These are phyloP conservation scores for Starmerella sirachaensis DNA, from an alignment of 805 yeast species.

Conservation along the genomic window DNA sequence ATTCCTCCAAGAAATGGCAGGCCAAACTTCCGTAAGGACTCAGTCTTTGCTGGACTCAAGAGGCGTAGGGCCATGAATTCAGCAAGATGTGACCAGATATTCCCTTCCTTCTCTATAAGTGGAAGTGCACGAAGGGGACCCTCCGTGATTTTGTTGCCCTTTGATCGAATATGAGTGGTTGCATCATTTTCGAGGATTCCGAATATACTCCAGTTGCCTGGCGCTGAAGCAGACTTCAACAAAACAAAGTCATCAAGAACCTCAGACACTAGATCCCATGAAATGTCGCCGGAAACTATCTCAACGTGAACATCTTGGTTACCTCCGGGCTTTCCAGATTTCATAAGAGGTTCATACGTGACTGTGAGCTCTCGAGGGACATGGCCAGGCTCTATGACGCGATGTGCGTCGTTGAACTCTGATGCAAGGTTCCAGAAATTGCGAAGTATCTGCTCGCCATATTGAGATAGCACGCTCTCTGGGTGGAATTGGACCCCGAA, in stretches of 20 bases:
- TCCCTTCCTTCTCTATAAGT: neutral
- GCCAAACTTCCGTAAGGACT: constrained; percentile 18
- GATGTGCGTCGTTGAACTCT: constrained; percentile 25
- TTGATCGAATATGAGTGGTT: constrained; percentile 18
- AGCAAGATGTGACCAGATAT: constrained; percentile 12
- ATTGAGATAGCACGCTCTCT: constrained; percentile 73
- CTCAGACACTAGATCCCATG: constrained; percentile 10
- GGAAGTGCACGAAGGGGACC: constrained; percentile 13
- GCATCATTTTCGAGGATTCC: constrained; percentile 37
- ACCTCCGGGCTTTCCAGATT: neutral
- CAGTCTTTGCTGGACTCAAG: constrained; percentile 21
- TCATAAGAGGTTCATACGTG: constrained; percentile 6
- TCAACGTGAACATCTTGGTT: neutral
- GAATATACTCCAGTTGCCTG: constrained; percentile 81
- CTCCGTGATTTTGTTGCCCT: constrained; percentile 9
- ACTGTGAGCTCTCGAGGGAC: constrained; percentile 8
- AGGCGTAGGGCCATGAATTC: constrained; percentile 20
- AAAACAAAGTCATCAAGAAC: constrained; percentile 39
- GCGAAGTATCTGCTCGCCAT: constrained; percentile 46
- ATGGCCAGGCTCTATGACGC: constrained; percentile 1
- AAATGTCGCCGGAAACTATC: neutral
- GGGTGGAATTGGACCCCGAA: constrained; percentile 97
- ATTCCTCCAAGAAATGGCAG: constrained; percentile 88
- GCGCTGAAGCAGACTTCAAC: constrained; percentile 66
- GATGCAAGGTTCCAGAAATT: constrained; percentile 51